A percentile compares a stretch with the other conserved stretches of the same genome.
Evolutionary conservation across 116 monocot species (phyloP).

Genomic region (Posidonia oceanica): DNA sequence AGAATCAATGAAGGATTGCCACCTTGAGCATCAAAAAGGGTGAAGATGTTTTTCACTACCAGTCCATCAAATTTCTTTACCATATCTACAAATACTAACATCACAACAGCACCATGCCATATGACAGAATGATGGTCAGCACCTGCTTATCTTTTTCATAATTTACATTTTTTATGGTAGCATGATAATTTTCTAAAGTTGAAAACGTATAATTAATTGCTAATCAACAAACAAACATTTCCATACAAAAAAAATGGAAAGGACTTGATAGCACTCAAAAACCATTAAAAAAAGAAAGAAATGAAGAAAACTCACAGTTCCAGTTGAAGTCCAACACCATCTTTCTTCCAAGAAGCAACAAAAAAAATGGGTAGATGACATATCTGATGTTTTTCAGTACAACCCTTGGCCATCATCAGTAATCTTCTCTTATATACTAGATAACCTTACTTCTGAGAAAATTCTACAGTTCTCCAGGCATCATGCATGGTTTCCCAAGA

Average conservation of each 20-base stretch:
- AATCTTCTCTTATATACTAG: not conserved
- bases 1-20: too few relatives aligned
- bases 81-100: too few relatives aligned
- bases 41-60: too few relatives aligned
- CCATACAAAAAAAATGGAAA: not conserved
- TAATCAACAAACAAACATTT: too few relatives aligned
- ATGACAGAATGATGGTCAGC: too few relatives aligned
- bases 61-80: too few relatives aligned
- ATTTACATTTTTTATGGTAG: too few relatives aligned
- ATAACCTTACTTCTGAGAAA: conserved; percentile 11
- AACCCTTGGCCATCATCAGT: not conserved
- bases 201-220: too few relatives aligned
- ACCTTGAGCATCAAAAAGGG: too few relatives aligned
- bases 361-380: not conserved
- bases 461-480: conserved; percentile 4
- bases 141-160: too few relatives aligned
- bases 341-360: conserved; percentile 7
- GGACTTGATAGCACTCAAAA: not conserved
- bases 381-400: not conserved
- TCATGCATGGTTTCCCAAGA: conserved; percentile 23
- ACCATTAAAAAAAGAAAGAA: not conserved
- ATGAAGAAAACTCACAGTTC: conserved; percentile 8
- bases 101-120: too few relatives aligned
- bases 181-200: too few relatives aligned
- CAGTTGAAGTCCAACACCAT: conserved; percentile 14